A percentile compares a stretch with the other conserved stretches of the same genome.
Conservation (phyloP, 768 basidiomycete species). For the Termitomyces sp. region DNA sequence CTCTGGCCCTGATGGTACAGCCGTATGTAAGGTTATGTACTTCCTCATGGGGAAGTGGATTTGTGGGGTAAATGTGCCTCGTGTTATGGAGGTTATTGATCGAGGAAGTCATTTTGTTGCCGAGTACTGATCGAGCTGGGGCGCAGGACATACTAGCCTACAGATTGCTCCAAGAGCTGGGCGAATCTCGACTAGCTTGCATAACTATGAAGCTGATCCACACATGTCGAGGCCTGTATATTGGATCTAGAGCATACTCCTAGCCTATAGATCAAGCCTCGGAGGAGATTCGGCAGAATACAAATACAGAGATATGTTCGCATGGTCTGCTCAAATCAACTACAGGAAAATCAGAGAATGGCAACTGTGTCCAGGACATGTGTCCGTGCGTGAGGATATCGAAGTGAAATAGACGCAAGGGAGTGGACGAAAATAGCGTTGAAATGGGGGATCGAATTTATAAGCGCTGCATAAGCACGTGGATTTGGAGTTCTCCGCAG, state of each 20-base stretch:
- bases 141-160: background rate
- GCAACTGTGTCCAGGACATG: background rate
- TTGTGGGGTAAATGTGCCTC: background rate
- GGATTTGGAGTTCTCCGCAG: slow-evolving; percentile 9
- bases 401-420: background rate
- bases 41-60: background rate
- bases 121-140: background rate
- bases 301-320: background rate
- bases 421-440: background rate
- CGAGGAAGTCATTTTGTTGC: background rate
- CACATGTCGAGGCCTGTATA: background rate
- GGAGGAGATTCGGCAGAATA: background rate
- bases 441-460: slow-evolving; percentile 5
- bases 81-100: background rate
- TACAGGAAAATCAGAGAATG: background rate
- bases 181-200: background rate
- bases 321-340: background rate
- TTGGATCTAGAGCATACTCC: background rate
- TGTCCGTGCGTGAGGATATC: background rate
- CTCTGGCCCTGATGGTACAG: background rate
- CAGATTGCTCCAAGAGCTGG: background rate
- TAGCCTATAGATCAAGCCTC: too few species aligned
- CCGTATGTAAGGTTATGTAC: too few species aligned
- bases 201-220: background rate
- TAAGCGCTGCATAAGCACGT: slow-evolving; percentile 14